Evolutionary conservation across 2,329 filamentous ascomycete genomes (phyloP), one percentile per base, ranked within the genome.

Genomic region (Cryphonectria nitschkei): DNA sequence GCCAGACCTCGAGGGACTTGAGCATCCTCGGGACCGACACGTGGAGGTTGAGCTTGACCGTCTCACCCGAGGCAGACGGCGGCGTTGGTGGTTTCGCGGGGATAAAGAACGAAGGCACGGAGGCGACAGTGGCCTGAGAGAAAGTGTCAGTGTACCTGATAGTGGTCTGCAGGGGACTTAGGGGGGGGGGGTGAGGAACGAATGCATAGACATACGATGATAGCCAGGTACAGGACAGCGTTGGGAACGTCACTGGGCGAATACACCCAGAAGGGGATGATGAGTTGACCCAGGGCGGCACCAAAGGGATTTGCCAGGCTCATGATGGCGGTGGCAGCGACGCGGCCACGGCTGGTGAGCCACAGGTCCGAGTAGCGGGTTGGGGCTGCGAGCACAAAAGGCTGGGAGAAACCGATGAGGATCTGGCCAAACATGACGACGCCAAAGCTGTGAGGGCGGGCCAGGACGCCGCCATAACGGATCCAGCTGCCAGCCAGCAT

Each of bases 301-400:
- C 95, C 95, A 67, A 98, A 87, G 0, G 95, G 95, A 80, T 98
- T 98, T 4, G 95, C 93, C 70, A 98, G 82, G 72, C 90, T 95
- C 32, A 92, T 91, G 50, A 97, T 77, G 0, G 95, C 96, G 0
- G 95, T 98, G 26, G 95, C 95, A 68, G 92, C 91, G 16, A 97
- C 93, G 68, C 96, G 89, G 9, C 95, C 95, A 14, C 85, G 84
- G 76, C 92, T 90, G 1, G 93, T 95, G 82, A 98, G 98, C 96
- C 96, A 98, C 72, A 97, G 84, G 79, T 98, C 95, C 68, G 93
- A 96, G 81, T 97, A 99, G 73, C 93, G 86, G 0, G 96, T 95
- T 0, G 96, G 95, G 0, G 95, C 94, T 8, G 92, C 90, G 13
- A 98, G 88, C 16, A 97, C 93, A 79, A 98, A 98, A 0, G 96